Evolutionary conservation across 306 rosid genomes (phyloP).

Genomic region (Cucumis hystrix): DNA sequence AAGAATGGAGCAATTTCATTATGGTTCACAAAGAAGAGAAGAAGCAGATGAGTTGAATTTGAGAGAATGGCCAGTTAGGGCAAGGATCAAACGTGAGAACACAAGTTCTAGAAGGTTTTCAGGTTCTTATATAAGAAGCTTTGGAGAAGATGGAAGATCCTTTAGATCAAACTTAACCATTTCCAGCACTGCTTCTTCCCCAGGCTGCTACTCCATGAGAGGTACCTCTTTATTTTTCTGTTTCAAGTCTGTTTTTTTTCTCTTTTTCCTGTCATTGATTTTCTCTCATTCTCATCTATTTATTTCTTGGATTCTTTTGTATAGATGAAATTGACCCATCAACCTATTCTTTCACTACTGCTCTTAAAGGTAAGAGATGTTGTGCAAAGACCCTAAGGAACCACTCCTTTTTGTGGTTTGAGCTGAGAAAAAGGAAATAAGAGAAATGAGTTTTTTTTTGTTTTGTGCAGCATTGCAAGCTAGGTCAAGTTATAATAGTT

Average conservation of each 20-base stretch:
- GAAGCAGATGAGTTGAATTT: slow-evolving; percentile 48
- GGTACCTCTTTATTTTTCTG: slow-evolving; percentile 21
- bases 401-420: not conserved
- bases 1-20: slow-evolving; percentile 30
- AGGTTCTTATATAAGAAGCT: slow-evolving; percentile 70
- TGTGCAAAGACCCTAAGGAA: not conserved
- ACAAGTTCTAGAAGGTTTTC: slow-evolving; percentile 67
- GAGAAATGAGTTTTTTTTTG: not conserved
- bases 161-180: slow-evolving; percentile 69
- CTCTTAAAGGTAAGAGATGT: slow-evolving; percentile 51
- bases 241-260: not conserved
- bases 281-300: not conserved
- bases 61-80: slow-evolving; percentile 50
- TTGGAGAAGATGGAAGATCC: slow-evolving; percentile 65
- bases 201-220: slow-evolving; percentile 57
- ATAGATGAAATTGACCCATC: slow-evolving; percentile 92
- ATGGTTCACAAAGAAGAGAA: slow-evolving; percentile 33
- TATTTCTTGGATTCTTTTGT: slow-evolving; percentile 6
- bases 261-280: not conserved
- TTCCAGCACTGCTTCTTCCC: slow-evolving; percentile 94
- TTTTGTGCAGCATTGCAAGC: slow-evolving; percentile 67
- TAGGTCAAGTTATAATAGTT: slow-evolving; percentile 40
- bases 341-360: slow-evolving; percentile 79
- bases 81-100: slow-evolving; percentile 38
- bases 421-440: not conserved